These are phyloP conservation scores for Pichia californica DNA, from an alignment of 805 yeast species.

Conservation along the genomic window DNA sequence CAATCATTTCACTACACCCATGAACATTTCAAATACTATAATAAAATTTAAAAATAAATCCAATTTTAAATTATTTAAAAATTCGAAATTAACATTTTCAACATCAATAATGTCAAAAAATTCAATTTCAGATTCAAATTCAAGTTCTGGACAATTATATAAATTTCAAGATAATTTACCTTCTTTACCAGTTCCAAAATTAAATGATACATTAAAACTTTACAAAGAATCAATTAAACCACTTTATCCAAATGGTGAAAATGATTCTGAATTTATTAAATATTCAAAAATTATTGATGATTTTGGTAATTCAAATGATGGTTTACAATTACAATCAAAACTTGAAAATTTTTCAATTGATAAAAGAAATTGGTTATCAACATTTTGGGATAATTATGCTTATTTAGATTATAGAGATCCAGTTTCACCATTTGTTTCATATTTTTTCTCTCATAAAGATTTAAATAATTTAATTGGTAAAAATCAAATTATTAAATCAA, in stretches of 20 bases:
- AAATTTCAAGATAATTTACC: slow-evolving; percentile 72
- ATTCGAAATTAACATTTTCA: background rate
- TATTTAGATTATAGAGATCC: slow-evolving; percentile 90
- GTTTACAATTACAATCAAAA: slow-evolving; percentile 67
- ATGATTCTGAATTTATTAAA: slow-evolving; percentile 27
- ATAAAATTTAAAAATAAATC: background rate
- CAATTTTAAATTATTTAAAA: no score
- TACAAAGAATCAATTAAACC: slow-evolving; percentile 75
- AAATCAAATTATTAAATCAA: slow-evolving; percentile 66
- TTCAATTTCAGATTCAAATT: background rate
- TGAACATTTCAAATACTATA: background rate
- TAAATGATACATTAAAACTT: slow-evolving; percentile 60
- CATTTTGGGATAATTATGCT: slow-evolving; percentile 92
- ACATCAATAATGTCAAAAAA: background rate
- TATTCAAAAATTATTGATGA: slow-evolving; percentile 58
- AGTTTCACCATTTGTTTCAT: slow-evolving; percentile 89
- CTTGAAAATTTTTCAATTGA: slow-evolving; percentile 48
- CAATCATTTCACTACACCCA: background rate
- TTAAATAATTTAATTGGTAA: slow-evolving; percentile 48
- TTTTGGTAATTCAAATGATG: slow-evolving; percentile 49
- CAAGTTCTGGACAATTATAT: slow-evolving; percentile 57
- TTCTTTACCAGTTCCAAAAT: slow-evolving; percentile 78
- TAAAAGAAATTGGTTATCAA: slow-evolving; percentile 80
- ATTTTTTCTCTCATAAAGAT: slow-evolving; percentile 81
- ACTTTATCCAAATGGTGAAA: slow-evolving; percentile 44